Evolutionary conservation across 441 rosid genomes (phyloP).

Genomic region (Gossypium gossypioides): DNA sequence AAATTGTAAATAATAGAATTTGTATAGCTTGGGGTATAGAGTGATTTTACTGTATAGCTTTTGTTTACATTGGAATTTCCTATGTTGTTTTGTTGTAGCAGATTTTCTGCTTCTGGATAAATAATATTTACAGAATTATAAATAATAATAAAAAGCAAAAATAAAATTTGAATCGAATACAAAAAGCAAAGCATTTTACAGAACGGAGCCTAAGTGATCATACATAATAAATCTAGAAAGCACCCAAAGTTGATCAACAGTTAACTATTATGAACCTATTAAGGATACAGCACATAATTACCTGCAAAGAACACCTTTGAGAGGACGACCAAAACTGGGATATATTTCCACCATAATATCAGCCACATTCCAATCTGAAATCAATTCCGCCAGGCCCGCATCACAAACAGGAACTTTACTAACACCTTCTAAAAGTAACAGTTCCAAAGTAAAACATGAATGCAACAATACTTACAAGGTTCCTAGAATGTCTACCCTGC

Average conservation of each 20-base stretch:
- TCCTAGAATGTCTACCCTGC: neutral
- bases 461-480: neutral
- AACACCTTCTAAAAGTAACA: neutral
- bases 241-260: neutral
- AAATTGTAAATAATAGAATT: too few species aligned
- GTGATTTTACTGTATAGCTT: too few species aligned
- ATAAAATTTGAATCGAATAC: neutral
- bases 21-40: too few species aligned
- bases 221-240: neutral
- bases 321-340: conserved; percentile 40
- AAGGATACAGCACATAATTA: conserved; percentile 11
- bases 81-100: too few species aligned
- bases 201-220: neutral
- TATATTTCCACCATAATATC: conserved; percentile 74
- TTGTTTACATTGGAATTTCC: too few species aligned
- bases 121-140: too few species aligned
- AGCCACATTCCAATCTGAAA: conserved; percentile 73
- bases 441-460: neutral
- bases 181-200: neutral
- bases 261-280: neutral
- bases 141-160: too few species aligned
- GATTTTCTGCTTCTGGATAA: too few species aligned
- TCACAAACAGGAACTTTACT: neutral
- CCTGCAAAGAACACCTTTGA: conserved; percentile 89
- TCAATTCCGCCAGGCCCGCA: neutral